phyloP scores from a whole-genome alignment of 768 basidiomycete genomes.

The Calocera cornea region DNA sequence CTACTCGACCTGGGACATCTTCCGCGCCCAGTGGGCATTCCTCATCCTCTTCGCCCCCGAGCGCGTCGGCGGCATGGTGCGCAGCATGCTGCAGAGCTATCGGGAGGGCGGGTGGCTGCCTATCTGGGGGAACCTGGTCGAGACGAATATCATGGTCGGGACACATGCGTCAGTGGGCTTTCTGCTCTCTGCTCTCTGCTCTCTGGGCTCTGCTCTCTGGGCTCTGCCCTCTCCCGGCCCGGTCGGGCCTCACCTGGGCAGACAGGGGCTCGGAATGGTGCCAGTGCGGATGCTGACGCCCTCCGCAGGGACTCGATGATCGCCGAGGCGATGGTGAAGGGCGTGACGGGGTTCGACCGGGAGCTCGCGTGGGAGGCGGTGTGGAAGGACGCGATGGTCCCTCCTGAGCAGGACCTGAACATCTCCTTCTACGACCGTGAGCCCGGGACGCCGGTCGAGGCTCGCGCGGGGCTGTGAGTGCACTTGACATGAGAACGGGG shows the following conservation, averaged over 20 bases:
- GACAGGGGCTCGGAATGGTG: too few species aligned
- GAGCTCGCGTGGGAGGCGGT: conserved; percentile 61
- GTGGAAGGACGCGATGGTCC: conserved; percentile 53
- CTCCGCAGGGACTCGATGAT: conserved; percentile 46
- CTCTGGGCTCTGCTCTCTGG: neutral
- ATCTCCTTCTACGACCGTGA: conserved; percentile 1
- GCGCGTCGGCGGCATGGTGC: conserved; percentile 58
- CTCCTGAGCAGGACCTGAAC: conserved; percentile 18
- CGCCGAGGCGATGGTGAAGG: conserved; percentile 57
- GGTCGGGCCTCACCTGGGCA: neutral
- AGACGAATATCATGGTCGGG: conserved; percentile 39
- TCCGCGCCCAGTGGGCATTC: conserved; percentile 67
- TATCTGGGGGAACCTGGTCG: conserved; percentile 81
- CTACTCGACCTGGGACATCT: conserved; percentile 45
- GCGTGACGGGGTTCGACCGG: conserved; percentile 46
- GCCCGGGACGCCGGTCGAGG: conserved; percentile 35
- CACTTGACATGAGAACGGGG: conserved; percentile 29
- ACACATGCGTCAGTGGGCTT: conserved; percentile 41
- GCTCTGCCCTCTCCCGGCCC: neutral
- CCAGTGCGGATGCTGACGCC: too few species aligned
- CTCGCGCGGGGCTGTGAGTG: conserved; percentile 39
- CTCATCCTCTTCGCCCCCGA: conserved; percentile 65
- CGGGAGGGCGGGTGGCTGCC: conserved; percentile 63
- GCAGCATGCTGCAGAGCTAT: conserved; percentile 70
- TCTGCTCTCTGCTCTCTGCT: neutral